phyloP scores from a whole-genome alignment of 805 yeast species.

The Candida ponderosae region DNA sequence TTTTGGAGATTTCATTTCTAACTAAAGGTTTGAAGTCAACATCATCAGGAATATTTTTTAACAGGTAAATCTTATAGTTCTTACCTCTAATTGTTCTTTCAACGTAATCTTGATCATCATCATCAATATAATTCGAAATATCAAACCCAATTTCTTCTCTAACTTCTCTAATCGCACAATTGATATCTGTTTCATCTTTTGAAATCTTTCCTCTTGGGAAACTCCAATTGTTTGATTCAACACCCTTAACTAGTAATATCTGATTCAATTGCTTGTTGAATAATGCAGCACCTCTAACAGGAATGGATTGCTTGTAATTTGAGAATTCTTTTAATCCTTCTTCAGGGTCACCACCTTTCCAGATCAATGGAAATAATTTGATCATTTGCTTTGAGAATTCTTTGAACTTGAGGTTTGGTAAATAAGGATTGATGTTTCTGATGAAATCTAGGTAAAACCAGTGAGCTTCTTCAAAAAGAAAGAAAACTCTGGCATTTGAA shows the following conservation, averaged over 20 bases:
- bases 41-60: slow-evolving; percentile 71
- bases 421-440: slow-evolving; percentile 58
- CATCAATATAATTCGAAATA: slow-evolving; percentile 56
- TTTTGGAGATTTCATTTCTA: slow-evolving; percentile 78
- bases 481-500: slow-evolving; percentile 71
- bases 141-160: slow-evolving; percentile 93
- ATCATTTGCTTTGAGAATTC: slow-evolving; percentile 62
- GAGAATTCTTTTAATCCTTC: slow-evolving; percentile 76
- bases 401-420: slow-evolving; percentile 75
- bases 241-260: slow-evolving; percentile 75
- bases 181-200: slow-evolving; percentile 81
- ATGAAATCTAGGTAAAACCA: slow-evolving; percentile 93
- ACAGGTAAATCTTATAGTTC: slow-evolving; percentile 75
- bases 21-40: slow-evolving; percentile 73
- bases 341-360: slow-evolving; percentile 80
- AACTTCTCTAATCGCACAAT: slow-evolving; percentile 88
- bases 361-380: slow-evolving; percentile 63
- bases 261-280: slow-evolving; percentile 65
- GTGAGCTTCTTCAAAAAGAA: slow-evolving; percentile 96
- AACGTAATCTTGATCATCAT: slow-evolving; percentile 48
- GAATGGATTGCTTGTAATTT: slow-evolving; percentile 80
- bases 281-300: slow-evolving; percentile 93
- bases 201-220: slow-evolving; percentile 97
- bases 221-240: slow-evolving; percentile 81
- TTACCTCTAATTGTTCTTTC: slow-evolving; percentile 81